These are phyloP conservation scores for Rhynchosporium graminicola DNA, from an alignment of 2,329 filamentous ascomycete genomes.

Conservation along the genomic window DNA sequence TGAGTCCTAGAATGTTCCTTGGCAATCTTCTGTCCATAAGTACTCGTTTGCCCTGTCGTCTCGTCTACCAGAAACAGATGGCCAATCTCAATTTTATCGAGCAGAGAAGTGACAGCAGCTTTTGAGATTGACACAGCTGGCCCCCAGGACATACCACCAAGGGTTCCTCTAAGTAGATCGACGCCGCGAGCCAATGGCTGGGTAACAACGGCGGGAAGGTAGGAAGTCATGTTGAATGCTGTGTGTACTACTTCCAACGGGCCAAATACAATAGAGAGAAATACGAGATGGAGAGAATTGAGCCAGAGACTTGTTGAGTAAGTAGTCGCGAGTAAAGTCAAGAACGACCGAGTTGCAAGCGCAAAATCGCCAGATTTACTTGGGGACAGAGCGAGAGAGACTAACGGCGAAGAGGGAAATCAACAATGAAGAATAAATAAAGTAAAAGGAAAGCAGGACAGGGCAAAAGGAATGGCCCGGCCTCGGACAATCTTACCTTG, in stretches of 20 bases:
- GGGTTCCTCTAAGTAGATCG: constrained; percentile 45
- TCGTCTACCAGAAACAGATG: constrained; percentile 52
- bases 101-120: constrained; percentile 47
- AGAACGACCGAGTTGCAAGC: constrained; percentile 10
- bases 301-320: too few relatives aligned
- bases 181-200: constrained; percentile 45
- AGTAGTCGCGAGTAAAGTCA: too few relatives aligned
- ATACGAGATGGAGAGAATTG: not conserved
- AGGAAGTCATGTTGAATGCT: constrained; percentile 39
- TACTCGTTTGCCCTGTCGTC: constrained; percentile 44
- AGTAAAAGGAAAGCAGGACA: constrained; percentile 7
- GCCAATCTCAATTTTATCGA: constrained; percentile 50
- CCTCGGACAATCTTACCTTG: too few relatives aligned
- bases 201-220: constrained; percentile 44
- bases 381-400: not conserved
- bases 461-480: not conserved
- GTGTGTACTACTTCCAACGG: constrained; percentile 16
- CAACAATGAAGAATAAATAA: not conserved
- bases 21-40: constrained; percentile 51
- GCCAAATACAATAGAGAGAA: not conserved
- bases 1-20: constrained; percentile 40
- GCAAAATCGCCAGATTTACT: constrained; percentile 26
- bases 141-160: constrained; percentile 51
- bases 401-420: not conserved
- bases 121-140: constrained; percentile 51